Evolutionary conservation across 202 grass and related monocot species (phyloP).

Genomic region (Panicum virgatum): DNA sequence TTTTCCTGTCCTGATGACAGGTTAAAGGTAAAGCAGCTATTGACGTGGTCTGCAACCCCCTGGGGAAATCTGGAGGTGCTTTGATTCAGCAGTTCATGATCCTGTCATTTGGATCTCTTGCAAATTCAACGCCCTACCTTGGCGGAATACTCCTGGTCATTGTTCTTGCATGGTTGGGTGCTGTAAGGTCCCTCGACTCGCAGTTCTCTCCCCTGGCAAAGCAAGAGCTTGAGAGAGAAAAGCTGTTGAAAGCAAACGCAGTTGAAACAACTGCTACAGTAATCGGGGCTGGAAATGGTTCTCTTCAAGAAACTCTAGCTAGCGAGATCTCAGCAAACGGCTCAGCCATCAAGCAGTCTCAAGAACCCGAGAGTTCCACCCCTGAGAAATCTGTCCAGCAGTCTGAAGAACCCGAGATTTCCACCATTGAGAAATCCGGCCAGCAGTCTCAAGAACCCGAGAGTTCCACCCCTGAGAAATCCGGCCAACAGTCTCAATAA

Average conservation of each 20-base stretch:
- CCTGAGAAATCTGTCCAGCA: slow-evolving; percentile 37
- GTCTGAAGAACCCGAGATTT: too few species aligned
- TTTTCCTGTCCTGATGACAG: slow-evolving; percentile 46
- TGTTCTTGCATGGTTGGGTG: slow-evolving; percentile 84
- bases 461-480: slow-evolving; percentile 46
- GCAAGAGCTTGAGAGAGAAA: slow-evolving; percentile 84
- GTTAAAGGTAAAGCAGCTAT: slow-evolving; percentile 99
- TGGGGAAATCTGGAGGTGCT: slow-evolving; percentile 95
- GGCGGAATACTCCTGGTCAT: slow-evolving; percentile 96
- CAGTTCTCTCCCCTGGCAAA: slow-evolving; percentile 94
- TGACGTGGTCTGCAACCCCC: slow-evolving; percentile 98
- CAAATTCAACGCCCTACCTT: slow-evolving; percentile 92
- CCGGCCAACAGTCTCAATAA: slow-evolving; percentile 56
- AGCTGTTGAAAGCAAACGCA: slow-evolving; percentile 51
- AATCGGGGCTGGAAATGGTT: slow-evolving; percentile 53
- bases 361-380: slow-evolving; percentile 52
- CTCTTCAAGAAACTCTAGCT: slow-evolving; percentile 47
- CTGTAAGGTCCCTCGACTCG: slow-evolving; percentile 80
- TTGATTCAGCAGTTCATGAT: slow-evolving; percentile 99
- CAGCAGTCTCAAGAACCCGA: slow-evolving; percentile 53
- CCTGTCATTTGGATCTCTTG: slow-evolving; percentile 90
- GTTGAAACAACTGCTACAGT: slow-evolving; percentile 56
- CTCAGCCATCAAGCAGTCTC: slow-evolving; percentile 28
- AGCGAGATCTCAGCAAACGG: slow-evolving; percentile 51
- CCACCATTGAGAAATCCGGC: slow-evolving; percentile 40